Evolutionary conservation across 2,329 filamentous ascomycete genomes (phyloP).

Genomic region (Penicillium sp.): DNA sequence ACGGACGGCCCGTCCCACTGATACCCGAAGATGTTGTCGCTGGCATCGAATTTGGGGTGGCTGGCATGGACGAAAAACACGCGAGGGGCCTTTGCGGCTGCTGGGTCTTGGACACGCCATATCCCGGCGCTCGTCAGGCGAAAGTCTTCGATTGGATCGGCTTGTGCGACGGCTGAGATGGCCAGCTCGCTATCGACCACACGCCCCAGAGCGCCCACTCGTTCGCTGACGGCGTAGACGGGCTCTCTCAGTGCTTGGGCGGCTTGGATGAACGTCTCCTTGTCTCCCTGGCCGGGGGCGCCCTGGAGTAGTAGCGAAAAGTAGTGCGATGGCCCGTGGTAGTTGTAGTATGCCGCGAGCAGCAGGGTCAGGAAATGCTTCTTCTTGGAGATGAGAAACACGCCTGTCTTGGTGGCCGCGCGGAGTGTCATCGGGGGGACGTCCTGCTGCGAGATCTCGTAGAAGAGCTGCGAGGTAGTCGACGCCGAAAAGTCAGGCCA

Average conservation of each 20-base stretch:
- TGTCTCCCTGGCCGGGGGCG: slow-evolving; percentile 36
- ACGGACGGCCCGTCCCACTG: slow-evolving; percentile 35
- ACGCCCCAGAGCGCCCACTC: slow-evolving; percentile 33
- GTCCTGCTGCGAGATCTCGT: slow-evolving; percentile 35
- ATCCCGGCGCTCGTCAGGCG: slow-evolving; percentile 28
- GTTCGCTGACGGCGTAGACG: slow-evolving; percentile 35
- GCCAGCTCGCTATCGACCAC: slow-evolving; percentile 23
- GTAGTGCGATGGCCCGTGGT: slow-evolving; percentile 34
- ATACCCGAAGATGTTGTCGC: slow-evolving; percentile 35
- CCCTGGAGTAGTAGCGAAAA: slow-evolving; percentile 38
- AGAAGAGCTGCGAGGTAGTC: slow-evolving; percentile 42
- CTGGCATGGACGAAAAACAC: slow-evolving; percentile 41
- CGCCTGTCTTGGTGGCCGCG: slow-evolving; percentile 35
- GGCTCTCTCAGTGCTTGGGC: slow-evolving; percentile 29
- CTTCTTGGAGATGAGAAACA: slow-evolving; percentile 35
- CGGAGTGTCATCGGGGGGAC: slow-evolving; percentile 30
- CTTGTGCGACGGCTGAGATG: slow-evolving; percentile 36
- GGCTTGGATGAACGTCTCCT: slow-evolving; percentile 37
- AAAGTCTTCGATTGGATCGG: slow-evolving; percentile 37
- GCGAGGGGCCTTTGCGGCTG: slow-evolving; percentile 28
- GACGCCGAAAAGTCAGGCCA: slow-evolving; percentile 56
- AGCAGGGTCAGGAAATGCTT: slow-evolving; percentile 31
- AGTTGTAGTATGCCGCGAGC: slow-evolving; percentile 32
- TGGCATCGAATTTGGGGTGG: slow-evolving; percentile 40
- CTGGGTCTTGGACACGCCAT: slow-evolving; percentile 31